Base-by-base conservation (phyloP, 257 asterid genomes). In the Nicotiana otophora region DNA sequence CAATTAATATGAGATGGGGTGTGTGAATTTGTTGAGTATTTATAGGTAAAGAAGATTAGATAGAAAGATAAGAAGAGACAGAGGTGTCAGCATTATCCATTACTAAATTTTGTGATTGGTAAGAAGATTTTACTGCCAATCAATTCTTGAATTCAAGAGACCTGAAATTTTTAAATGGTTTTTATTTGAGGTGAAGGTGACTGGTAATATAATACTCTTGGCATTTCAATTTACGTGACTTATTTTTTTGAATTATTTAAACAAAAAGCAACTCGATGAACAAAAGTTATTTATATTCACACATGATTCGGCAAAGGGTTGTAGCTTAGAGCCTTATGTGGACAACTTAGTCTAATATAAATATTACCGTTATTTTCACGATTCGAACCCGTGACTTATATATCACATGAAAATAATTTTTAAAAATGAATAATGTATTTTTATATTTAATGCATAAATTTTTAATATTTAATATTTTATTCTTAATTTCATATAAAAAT, bases 31-130 rank as follows among this genome's bases (percentile, higher is more conserved):
- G 53, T 74, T 26, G 46, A 75, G 3, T 75, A 75, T 51, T 75
- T 75, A 75, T 75, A 75, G 80, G 20, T 0, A 2, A 2, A 30
- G 1, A n/a, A 36, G 54, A 34, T 67, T 1, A 19, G 76, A 67
- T 34, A 16, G 2, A 57, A 19, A 15, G 80, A 75, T 51, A 51
- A 26, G 80, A 26, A 51, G 80, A 15, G 63, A 26, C 42, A 48
- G 33, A 74, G 10, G 28, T 75, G 80, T 75, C 80, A 75, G 39
- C 53, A 20, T 75, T 75, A 75, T 75, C 80, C 63, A 74, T 0
- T 23, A 3, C 26, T 62, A 75, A 48, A 23, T 14, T 26, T 63
- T 23, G 15, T 48, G 1, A 48, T 3, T 3, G 51, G 2, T 12
- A 7, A 48, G 62, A 1, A 7, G 0, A 7, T 26, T 72, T 48